Conservation (phyloP, 108 stramenopile genomes). For the Mediolabrus comicus region DNA sequence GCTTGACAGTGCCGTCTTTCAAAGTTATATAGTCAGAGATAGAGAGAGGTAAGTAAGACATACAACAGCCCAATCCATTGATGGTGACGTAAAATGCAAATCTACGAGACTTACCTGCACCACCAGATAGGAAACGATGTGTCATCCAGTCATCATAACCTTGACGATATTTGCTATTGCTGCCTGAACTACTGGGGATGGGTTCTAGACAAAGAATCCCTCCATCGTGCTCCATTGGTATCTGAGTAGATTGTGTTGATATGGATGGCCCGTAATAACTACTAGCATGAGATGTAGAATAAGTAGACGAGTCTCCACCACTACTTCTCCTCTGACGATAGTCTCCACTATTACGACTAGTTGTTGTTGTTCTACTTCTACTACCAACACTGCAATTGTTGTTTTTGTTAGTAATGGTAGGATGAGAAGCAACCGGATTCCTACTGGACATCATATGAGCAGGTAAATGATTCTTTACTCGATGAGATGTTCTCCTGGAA, state of each 20-base stretch:
- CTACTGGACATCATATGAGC: not conserved
- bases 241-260: not conserved
- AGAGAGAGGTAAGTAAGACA: no score
- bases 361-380: no score
- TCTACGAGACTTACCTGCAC: no score
- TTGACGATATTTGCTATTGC: not conserved
- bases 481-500: not conserved
- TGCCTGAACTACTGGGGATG: not conserved
- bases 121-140: constrained; percentile 30
- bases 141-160: not conserved
- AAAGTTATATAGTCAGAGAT: no score
- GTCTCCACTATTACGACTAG: no score
- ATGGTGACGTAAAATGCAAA: no score
- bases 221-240: constrained; percentile 40
- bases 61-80: no score
- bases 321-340: not conserved
- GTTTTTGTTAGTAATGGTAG: no score
- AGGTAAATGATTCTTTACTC: not conserved
- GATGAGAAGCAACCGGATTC: no score
- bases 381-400: not conserved
- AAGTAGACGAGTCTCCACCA: not conserved
- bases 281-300: not conserved
- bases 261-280: not conserved
- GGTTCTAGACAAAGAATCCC: constrained; percentile 18
- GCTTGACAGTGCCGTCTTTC: constrained; percentile 29